Evolutionary conservation across 164 flowering plant species (phyloP), one percentile per base, ranked within the genome.

Genomic region (Dillenia turbinata): DNA sequence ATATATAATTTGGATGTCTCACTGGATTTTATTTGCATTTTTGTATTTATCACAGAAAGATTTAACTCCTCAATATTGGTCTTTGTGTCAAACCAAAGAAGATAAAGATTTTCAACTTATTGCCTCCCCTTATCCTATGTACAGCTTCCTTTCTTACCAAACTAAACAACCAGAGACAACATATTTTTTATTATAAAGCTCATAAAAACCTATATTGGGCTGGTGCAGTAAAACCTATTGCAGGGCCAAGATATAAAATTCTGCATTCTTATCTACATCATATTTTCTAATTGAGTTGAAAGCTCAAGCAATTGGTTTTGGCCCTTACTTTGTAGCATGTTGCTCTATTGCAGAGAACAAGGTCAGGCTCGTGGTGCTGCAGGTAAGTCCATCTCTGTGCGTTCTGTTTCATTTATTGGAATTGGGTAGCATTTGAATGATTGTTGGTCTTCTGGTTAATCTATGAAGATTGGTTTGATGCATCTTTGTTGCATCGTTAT

Each of bases 301-400:
- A 46, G 51, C 45, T 62, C 8, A 15, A 63, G 48, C 47, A 52
- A 17, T 50, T 13, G 4, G 48, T 19, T n/a, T 2, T 53, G 13
- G 9, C 52, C 16, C 1, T 47, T 22, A 9, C 5, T 40, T 49
- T 8, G 44, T 56, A 12, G 22, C 14, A 1, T 65, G 33, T 15
- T 70, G 11, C 44, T 64, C 61, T 66, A 40, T 69, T 79, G 71
- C 85, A 86, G 91, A 78, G 85, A 79, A 47, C 61, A 69, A 15
- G 81, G 76, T 54, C 85, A 77, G 71, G 73, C 84, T 66, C 85
- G 80, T 66, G 76, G 66, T 46, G 72, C 65, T 13, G 40, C 88
- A 72, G 87, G 90, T 85, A 73, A 52, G 10, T 16, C 24, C 9
- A 13, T 52, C 1, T 52, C 55, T 9, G 17, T 15, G 22, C 11